Base-by-base conservation (phyloP, 257 asterid genomes). In the Solanum bulbocastanum region DNA sequence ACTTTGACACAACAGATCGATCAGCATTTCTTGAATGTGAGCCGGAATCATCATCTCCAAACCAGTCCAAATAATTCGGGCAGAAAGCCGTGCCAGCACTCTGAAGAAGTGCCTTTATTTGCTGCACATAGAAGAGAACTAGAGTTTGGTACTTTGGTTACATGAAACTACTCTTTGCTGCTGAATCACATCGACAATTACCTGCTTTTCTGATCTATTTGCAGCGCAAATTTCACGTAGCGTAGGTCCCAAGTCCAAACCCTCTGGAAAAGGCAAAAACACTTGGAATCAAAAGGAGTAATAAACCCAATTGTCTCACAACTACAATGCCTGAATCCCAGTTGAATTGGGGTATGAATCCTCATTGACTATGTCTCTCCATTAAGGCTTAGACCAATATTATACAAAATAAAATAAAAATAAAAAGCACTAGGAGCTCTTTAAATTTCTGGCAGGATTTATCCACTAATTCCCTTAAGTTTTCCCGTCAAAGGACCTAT, bases 41-140 rank as follows among this genome's bases (percentile, higher is more conserved):
- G 87, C 90, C 93, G 73, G 89, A 85, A 84, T 84, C 93, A 37
- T 93, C 98, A 87, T 73, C 83, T 42, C 98, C 98, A 88, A 96
- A 93, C 99, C 99, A 97, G 89, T 97, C 98, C 92, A 93, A 85
- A 91, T 88, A 87, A 89, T 95, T 92, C 30, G 98, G 99, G 91
- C 98, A 97, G 89, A 97, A 94, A 49, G 98, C 90, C 84, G 96
- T 88, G 74, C 99, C 99, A 90, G 94, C 91, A 87, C 91, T 89
- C 91, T 95, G 93, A 76, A 97, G 98, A 91, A 97, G 98, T 85
- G 99, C 98, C 94, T 92, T 96, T 79, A 96, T 94, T 97, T 97
- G 98, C 99, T 97, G 96, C 71, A 69, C 85, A n/a, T 33, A 82
- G 85, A 49, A 82, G 65, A 82, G 71, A 49, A 39, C 22, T 49